Conservation (phyloP, 805 yeast genomes). For the Saccharomycopsis fodiens region DNA sequence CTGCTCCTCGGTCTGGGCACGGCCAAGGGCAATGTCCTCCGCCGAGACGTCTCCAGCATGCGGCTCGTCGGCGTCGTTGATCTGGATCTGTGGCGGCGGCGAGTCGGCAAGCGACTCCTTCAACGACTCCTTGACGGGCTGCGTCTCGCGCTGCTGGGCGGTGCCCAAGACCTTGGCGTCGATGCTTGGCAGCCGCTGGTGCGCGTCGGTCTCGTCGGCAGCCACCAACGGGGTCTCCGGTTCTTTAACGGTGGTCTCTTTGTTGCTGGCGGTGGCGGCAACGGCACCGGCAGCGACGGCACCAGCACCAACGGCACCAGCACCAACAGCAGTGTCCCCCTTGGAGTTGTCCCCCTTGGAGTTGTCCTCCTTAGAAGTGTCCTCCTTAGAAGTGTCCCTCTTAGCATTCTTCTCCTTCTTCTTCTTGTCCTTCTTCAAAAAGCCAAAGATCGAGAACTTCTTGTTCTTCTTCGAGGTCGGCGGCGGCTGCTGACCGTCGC, state of each 20-base stretch:
- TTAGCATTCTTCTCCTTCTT: neutral
- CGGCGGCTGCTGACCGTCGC: too few relatives aligned
- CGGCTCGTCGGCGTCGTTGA: neutral
- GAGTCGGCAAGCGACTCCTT: neutral
- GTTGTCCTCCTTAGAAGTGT: neutral
- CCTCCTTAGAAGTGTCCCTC: neutral
- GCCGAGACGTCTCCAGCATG: neutral
- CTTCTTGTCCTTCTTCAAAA: conserved; percentile 9
- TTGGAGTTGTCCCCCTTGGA: neutral
- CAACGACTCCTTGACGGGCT: neutral
- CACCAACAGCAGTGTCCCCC: neutral
- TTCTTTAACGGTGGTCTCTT: neutral
- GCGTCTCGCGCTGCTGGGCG: too few relatives aligned
- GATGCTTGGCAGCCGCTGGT: neutral
- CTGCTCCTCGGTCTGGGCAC: neutral
- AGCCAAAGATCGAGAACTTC: conserved; percentile 9
- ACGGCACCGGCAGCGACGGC: neutral
- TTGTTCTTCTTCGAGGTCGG: too few relatives aligned
- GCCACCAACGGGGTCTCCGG: neutral
- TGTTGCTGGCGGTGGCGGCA: neutral
- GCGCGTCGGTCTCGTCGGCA: neutral
- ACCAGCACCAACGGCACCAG: neutral
- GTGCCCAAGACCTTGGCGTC: neutral
- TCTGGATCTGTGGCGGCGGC: neutral
- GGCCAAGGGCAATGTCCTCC: neutral